Base-by-base conservation (phyloP, 805 yeast genomes). In the Isabelozyma rhagii region DNA sequence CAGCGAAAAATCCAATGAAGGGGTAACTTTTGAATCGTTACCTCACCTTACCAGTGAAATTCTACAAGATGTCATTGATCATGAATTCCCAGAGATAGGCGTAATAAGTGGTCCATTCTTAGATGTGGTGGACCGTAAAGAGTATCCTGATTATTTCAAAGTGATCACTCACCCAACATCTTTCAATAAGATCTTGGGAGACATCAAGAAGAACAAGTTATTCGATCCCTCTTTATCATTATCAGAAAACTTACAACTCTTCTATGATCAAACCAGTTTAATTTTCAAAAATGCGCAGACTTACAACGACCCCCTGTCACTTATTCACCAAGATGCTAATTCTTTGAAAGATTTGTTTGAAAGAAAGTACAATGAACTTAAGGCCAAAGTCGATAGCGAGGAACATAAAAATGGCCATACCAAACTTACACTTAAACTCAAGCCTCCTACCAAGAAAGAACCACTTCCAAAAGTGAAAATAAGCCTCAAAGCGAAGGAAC, bases 111-210 rank as follows among this genome's bases (percentile, higher is more conserved):
- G 79, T 11, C 88, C 96, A 0, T 92, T 91, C 62, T 63, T 87
- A 71, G 87, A 84, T 31, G 85, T 83, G 48, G 94, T 93, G 2
- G 83, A 83, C 59, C 79, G 78, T 31, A 79, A 80, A 11, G 81
- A 79, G 51, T 85, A 87, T 58, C 96, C 97, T 1, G 96, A 88
- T 59, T 92, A 92, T 69, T 85, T 85, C 67, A 78, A 81, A 54
- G 71, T 87, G 6, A 84, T 93, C 42, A 78, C 81, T 54, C 72
- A 78, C 47, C 96, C 97, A 11, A 87, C 89, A 65, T 81, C 96
- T 1, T 79, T 93, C 58, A 77, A 75, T 46, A 74, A 80, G 31
- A 80, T 93, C 9, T 69, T 77, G 52, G 68, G 69, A 17, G 78
- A 79, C 45, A 61, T 91, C 41, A 79, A 79, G 14, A 67, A 66